Evolutionary conservation across 2,329 filamentous ascomycete species (phyloP).

Genomic region (Penicillium paneum): DNA sequence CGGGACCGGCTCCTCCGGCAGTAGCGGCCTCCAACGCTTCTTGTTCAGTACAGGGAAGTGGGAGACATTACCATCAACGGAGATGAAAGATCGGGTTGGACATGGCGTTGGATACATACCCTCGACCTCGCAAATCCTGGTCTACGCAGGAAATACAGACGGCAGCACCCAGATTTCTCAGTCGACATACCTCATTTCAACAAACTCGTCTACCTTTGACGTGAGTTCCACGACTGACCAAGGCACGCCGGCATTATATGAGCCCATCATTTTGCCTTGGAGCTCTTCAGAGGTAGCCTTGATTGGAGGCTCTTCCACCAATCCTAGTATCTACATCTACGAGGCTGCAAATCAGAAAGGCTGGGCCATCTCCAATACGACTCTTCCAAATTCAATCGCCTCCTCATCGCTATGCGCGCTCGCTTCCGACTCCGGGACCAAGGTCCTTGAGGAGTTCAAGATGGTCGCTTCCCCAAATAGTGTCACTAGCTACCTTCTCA

Average conservation of each 20-base stretch:
- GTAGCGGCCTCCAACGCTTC: slow-evolving; percentile 72
- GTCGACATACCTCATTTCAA: slow-evolving; percentile 71
- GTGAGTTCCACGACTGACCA: slow-evolving; percentile 58
- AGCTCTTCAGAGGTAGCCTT: slow-evolving; percentile 67
- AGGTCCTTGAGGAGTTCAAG: slow-evolving; percentile 75
- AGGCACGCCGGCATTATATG: slow-evolving; percentile 58
- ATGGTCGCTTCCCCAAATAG: slow-evolving; percentile 69
- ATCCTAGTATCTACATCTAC: slow-evolving; percentile 71
- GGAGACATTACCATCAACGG: slow-evolving; percentile 54
- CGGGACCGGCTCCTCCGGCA: slow-evolving; percentile 60
- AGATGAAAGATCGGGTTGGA: slow-evolving; percentile 66
- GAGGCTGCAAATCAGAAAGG: slow-evolving; percentile 49
- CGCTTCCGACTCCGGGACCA: slow-evolving; percentile 66
- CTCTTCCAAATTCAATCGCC: slow-evolving; percentile 59
- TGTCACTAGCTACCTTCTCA: slow-evolving; percentile 66
- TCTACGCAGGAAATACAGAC: slow-evolving; percentile 74
- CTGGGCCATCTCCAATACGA: slow-evolving; percentile 67
- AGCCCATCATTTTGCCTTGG: slow-evolving; percentile 73
- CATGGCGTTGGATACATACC: slow-evolving; percentile 76
- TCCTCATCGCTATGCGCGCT: slow-evolving; percentile 63
- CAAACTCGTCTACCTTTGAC: slow-evolving; percentile 59
- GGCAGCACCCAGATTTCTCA: slow-evolving; percentile 58
- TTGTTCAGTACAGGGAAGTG: slow-evolving; percentile 57
- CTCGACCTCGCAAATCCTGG: slow-evolving; percentile 66
- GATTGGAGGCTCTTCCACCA: slow-evolving; percentile 67